These are phyloP conservation scores for Boletus huronensis DNA, from an alignment of 768 basidiomycete genomes.

Conservation along the genomic window DNA sequence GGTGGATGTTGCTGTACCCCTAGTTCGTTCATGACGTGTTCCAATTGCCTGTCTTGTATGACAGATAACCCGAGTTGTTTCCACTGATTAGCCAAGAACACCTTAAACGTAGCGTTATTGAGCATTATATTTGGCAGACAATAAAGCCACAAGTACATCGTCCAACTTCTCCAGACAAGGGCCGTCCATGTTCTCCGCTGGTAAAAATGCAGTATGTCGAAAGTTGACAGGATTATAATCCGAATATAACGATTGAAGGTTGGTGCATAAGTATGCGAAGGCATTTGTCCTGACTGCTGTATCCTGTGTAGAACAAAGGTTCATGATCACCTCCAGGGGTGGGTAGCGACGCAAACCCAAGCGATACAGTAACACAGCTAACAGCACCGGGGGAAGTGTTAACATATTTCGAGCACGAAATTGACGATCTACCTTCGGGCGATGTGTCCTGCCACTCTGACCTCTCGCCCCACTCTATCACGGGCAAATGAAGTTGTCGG, in stretches of 20 bases:
- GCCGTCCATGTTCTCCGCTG: background rate
- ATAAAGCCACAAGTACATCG: background rate
- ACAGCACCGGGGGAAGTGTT: no score
- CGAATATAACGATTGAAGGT: background rate
- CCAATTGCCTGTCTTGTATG: conserved; percentile 45
- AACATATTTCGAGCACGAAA: no score
- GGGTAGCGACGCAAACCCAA: background rate
- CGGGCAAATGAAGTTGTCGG: conserved; percentile 63
- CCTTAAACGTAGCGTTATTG: no score
- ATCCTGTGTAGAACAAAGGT: conserved; percentile 17
- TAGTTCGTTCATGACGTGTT: conserved; percentile 53
- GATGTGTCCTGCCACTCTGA: conserved; percentile 53
- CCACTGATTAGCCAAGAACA: conserved; percentile 27
- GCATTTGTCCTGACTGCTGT: conserved; percentile 48
- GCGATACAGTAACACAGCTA: no score
- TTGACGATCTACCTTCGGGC: background rate
- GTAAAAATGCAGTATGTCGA: background rate
- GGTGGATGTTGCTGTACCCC: conserved; percentile 67
- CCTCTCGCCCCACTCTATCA: conserved; percentile 78
- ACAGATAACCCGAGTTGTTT: conserved; percentile 67
- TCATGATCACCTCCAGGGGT: no score
- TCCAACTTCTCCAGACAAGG: background rate
- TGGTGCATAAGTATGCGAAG: conserved; percentile 71
- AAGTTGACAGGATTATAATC: conserved; percentile 50
- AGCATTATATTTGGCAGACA: no score